These are phyloP conservation scores for Pleomassaria siparia DNA, from an alignment of 2,329 filamentous ascomycete species.

Conservation along the genomic window DNA sequence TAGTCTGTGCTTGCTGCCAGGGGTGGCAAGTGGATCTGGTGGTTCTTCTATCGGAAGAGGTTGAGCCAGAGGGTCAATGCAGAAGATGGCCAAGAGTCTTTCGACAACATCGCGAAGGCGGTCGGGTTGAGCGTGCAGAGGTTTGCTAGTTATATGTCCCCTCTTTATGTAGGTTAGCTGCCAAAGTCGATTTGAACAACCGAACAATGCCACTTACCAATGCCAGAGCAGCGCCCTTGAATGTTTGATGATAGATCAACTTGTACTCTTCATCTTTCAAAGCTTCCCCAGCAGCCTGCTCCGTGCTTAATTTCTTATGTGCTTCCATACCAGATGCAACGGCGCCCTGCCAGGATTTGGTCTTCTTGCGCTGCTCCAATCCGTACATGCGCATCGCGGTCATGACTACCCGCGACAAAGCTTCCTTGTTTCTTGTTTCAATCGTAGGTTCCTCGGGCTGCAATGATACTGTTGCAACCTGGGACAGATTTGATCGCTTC, in stretches of 20 bases:
- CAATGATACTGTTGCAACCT: slow-evolving; percentile 34
- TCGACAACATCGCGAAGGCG: slow-evolving; percentile 52
- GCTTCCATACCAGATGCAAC: slow-evolving; percentile 19
- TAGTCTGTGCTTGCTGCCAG: slow-evolving; percentile 23
- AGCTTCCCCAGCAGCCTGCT: slow-evolving; percentile 32
- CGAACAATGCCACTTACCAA: slow-evolving; percentile 35
- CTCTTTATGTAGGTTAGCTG: slow-evolving; percentile 23
- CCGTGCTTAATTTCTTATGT: slow-evolving; percentile 12
- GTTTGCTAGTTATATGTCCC: slow-evolving; percentile 39
- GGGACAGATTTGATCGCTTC: slow-evolving; percentile 36
- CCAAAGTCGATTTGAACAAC: neutral
- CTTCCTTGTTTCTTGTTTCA: slow-evolving; percentile 52
- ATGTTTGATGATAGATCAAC: slow-evolving; percentile 54
- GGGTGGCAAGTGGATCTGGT: slow-evolving; percentile 26
- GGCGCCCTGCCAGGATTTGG: slow-evolving; percentile 27
- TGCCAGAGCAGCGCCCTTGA: slow-evolving; percentile 52
- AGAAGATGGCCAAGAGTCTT: slow-evolving; percentile 49
- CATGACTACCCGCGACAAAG: slow-evolving; percentile 53
- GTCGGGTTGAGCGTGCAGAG: slow-evolving; percentile 45
- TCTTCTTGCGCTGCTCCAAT: slow-evolving; percentile 47
- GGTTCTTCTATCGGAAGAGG: slow-evolving; percentile 15
- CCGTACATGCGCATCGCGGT: slow-evolving; percentile 57
- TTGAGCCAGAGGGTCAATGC: slow-evolving; percentile 46
- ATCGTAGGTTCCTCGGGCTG: slow-evolving; percentile 36
- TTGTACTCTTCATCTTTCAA: slow-evolving; percentile 55